phyloP scores from a whole-genome alignment of 192 early-diverging fungal species.

The Pilobolus umbonatus region DNA sequence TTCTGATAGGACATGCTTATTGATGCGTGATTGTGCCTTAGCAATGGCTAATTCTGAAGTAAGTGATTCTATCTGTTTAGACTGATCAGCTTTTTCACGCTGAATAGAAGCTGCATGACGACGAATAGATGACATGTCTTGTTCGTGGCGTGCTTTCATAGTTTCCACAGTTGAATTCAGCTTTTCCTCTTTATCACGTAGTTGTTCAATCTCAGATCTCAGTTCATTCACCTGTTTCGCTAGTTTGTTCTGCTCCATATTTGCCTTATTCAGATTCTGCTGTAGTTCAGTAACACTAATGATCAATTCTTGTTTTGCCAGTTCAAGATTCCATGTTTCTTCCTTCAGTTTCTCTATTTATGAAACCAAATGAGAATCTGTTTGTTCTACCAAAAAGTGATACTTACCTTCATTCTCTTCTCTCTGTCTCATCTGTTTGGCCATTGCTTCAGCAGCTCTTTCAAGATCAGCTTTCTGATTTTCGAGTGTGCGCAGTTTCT shows the following conservation, averaged over 20 bases:
- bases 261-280: slow-evolving; percentile 38
- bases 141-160: slow-evolving; percentile 55
- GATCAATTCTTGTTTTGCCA: slow-evolving; percentile 46
- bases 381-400: background rate
- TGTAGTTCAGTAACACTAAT: slow-evolving; percentile 39
- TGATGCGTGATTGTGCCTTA: slow-evolving; percentile 22
- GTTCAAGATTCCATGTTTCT: slow-evolving; percentile 51
- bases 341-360: slow-evolving; percentile 47
- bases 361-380: background rate
- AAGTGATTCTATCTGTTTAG: slow-evolving; percentile 55
- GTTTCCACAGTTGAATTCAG: slow-evolving; percentile 37
- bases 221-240: slow-evolving; percentile 44
- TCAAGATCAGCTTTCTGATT: slow-evolving; percentile 49
- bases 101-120: slow-evolving; percentile 49
- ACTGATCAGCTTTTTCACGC: slow-evolving; percentile 54
- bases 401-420: slow-evolving; percentile 55
- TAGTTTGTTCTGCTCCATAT: slow-evolving; percentile 52
- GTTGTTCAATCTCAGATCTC: slow-evolving; percentile 55
- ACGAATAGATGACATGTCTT: slow-evolving; percentile 55
- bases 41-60: slow-evolving; percentile 41
- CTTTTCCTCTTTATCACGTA: slow-evolving; percentile 55
- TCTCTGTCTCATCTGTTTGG: slow-evolving; percentile 43
- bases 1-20: slow-evolving; percentile 8
- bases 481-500: slow-evolving; percentile 36
- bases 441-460: slow-evolving; percentile 41